phyloP scores from a whole-genome alignment of 2,329 filamentous ascomycete species.

The Peltaster fructicola region DNA sequence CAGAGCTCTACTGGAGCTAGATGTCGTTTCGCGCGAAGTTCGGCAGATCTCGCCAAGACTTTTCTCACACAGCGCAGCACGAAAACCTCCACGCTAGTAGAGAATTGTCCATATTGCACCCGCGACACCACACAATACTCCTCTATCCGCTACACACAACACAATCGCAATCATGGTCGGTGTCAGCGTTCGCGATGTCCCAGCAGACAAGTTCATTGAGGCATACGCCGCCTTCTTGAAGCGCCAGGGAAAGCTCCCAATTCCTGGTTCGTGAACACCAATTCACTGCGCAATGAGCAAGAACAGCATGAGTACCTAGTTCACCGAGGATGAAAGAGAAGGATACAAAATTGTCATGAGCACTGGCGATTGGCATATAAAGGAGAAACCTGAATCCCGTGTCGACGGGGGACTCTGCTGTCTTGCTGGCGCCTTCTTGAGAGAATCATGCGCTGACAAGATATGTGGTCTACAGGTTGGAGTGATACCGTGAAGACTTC shows the following conservation, averaged over 20 bases:
- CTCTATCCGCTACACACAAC: constrained; percentile 6
- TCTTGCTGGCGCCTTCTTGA: constrained; percentile 7
- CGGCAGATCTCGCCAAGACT: too few species aligned
- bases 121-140: constrained; percentile 5
- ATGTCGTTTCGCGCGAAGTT: too few species aligned
- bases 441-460: constrained; percentile 25
- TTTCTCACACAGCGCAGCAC: too few species aligned
- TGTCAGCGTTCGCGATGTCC: constrained; percentile 70
- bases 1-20: too few species aligned
- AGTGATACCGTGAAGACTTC: constrained; percentile 99
- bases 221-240: constrained; percentile 81
- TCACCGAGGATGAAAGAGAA: constrained; percentile 8
- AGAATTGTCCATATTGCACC: too few species aligned
- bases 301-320: constrained; percentile 8
- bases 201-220: constrained; percentile 79
- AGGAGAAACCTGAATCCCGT: constrained; percentile 36
- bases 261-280: constrained; percentile 50
- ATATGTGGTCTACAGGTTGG: constrained; percentile 55
- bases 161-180: constrained; percentile 59
- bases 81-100: too few species aligned
- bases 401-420: constrained; percentile 27
- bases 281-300: constrained; percentile 2
- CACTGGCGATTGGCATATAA: constrained; percentile 14
- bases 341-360: constrained; percentile 6
- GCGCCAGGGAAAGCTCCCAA: constrained; percentile 82